Evolutionary conservation across 371 early-diverging fungal species (phyloP).

Genomic region (Nematocida major): DNA sequence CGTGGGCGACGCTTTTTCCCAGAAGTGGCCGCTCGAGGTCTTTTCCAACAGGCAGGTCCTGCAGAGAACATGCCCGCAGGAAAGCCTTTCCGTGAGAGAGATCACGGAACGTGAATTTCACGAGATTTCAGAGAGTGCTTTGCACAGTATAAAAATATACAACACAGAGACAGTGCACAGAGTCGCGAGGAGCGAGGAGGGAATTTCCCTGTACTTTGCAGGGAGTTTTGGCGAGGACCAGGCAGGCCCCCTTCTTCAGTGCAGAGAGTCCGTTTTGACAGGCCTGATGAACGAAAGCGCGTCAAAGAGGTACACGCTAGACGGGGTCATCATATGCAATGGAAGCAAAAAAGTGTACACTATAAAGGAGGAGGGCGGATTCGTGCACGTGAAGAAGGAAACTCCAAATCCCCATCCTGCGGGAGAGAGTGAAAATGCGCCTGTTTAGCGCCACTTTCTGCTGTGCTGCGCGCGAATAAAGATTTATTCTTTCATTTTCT

Average conservation of each 20-base stretch:
- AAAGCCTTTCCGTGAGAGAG: too few relatives aligned
- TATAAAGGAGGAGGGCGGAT: conserved; percentile 2
- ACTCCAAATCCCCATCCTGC: too few relatives aligned
- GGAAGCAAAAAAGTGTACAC: conserved; percentile 6
- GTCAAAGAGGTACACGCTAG: not conserved
- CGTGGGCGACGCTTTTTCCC: conserved; percentile 8
- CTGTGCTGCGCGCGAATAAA: too few relatives aligned
- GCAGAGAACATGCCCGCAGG: too few relatives aligned
- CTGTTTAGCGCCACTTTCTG: too few relatives aligned
- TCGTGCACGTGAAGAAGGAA: not conserved
- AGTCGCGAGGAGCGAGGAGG: not conserved
- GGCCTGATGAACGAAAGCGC: not conserved
- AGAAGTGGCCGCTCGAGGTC: not conserved
- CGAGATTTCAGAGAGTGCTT: not conserved
- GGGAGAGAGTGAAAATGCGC: too few relatives aligned
- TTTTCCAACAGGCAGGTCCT: not conserved
- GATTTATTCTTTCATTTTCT: too few relatives aligned
- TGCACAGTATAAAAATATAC: not conserved
- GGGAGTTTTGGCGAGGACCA: conserved; percentile 10
- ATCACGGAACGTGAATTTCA: too few relatives aligned
- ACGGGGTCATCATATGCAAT: not conserved
- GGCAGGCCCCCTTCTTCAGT: not conserved
- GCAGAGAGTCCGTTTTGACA: conserved; percentile 28
- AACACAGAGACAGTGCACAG: conserved; percentile 1
- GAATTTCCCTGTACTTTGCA: conserved; percentile 12